These are phyloP conservation scores for Chaetomiaceae sp. DNA, from an alignment of 2,329 filamentous ascomycete genomes.

Conservation along the genomic window DNA sequence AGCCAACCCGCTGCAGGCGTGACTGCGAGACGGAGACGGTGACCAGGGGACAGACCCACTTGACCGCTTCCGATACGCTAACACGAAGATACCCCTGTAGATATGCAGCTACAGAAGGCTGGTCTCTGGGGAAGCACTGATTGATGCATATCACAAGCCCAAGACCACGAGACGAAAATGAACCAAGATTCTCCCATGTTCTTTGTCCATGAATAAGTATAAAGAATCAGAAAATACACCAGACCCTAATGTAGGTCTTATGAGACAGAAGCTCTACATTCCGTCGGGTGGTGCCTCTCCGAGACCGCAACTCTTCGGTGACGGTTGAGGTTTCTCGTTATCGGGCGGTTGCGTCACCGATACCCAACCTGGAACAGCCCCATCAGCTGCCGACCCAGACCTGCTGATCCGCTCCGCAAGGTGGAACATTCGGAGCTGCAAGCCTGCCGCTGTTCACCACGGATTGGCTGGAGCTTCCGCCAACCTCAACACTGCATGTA, in stretches of 20 bases:
- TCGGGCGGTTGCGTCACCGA: constrained; percentile 27
- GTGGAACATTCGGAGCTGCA: constrained; percentile 13
- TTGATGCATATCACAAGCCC: constrained; percentile 3
- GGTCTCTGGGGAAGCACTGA: background rate
- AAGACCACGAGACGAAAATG: too few relatives aligned
- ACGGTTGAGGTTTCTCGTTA: too few relatives aligned
- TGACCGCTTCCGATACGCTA: constrained; percentile 8
- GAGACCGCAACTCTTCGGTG: too few relatives aligned
- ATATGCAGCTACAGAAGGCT: constrained; percentile 1
- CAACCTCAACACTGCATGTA: background rate
- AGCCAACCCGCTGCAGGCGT: constrained; percentile 13
- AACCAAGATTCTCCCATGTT: too few relatives aligned
- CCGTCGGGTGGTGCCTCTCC: too few relatives aligned
- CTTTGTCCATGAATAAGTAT: too few relatives aligned
- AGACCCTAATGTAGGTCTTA: too few relatives aligned
- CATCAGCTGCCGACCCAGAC: constrained; percentile 17
- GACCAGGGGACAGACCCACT: constrained; percentile 16
- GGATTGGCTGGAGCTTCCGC: constrained; percentile 12
- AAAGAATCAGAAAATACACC: too few relatives aligned
- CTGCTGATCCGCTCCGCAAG: constrained; percentile 21
- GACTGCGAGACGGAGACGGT: constrained; percentile 14
- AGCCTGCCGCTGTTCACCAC: background rate
- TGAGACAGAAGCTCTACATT: too few relatives aligned
- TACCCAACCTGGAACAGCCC: too few relatives aligned
- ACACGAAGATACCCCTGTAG: background rate